Conservation (phyloP, 2,329 filamentous ascomycete genomes). For the Bipolaris oryzae region DNA sequence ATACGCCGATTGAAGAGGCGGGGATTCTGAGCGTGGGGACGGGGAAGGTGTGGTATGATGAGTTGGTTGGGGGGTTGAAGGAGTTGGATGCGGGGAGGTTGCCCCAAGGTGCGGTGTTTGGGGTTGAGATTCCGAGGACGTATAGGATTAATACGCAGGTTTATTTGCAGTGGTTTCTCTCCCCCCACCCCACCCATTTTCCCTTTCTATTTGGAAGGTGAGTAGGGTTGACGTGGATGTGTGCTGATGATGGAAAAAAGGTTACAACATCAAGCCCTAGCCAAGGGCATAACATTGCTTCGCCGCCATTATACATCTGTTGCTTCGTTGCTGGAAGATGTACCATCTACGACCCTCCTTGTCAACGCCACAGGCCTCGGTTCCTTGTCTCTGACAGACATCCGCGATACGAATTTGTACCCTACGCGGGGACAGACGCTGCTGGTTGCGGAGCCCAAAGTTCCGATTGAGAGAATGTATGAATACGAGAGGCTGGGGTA, state of each 20-base stretch:
- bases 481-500: conserved; percentile 25
- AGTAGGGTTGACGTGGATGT: no score
- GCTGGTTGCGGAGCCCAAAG: conserved; percentile 63
- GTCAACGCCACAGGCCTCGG: conserved; percentile 86
- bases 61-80: conserved; percentile 48
- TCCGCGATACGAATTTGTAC: conserved; percentile 73
- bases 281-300: conserved; percentile 66
- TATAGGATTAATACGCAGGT: conserved; percentile 50
- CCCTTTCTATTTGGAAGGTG: no score
- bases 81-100: conserved; percentile 37
- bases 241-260: conserved; percentile 15
- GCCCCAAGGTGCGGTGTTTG: conserved; percentile 47
- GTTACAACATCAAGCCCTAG: conserved; percentile 68
- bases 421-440: conserved; percentile 83
- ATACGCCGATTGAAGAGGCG: conserved; percentile 39
- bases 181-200: no score
- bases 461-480: conserved; percentile 49
- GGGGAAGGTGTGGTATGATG: conserved; percentile 52
- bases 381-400: conserved; percentile 78
- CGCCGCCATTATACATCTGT: conserved; percentile 65
- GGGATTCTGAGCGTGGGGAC: conserved; percentile 46
- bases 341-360: conserved; percentile 70
- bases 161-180: conserved; percentile 43
- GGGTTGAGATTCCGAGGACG: conserved; percentile 43
- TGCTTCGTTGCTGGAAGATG: conserved; percentile 65